Evolutionary conservation across 164 flowering plant genomes (phyloP), one percentile per base, ranked within the genome.

Genomic region (Annona cherimola): DNA sequence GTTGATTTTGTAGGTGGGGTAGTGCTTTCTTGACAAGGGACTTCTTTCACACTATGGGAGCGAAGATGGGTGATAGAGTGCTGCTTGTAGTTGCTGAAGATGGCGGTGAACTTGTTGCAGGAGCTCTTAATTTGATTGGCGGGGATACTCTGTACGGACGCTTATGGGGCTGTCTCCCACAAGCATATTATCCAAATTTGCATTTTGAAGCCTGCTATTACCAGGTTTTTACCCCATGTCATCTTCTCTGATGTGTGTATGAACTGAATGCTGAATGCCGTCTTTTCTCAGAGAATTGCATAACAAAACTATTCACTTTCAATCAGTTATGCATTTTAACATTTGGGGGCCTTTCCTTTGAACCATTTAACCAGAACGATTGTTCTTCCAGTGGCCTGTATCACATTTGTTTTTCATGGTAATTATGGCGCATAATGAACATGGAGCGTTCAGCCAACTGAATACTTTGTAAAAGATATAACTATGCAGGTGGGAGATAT

Each of bases 201-300:
- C 99, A 94, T 84, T 94, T 94, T 81, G 99, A 94, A 86, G 97
- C 97, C 46, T 94, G 99, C 72, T 94, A 94, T 82, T 92, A 94
- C 80, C 97, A 92, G 99, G 99, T 94, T 70, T 43, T 76, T 6
- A 16, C 69, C 67, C 39, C 45, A 45, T 42, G 54, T 67, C 14
- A 50, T 69, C 41, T 45, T 64, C 19, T 35, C 0, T 69, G 39
- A 57, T 70, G 26, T 9, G 57, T 8, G 1, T 16, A 50, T 11
- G 57, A 16, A 2, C 57, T 50, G 18, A 9, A 9, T 50, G 57
- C 57, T 50, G 9, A 16, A 2, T 50, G 16, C 8, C 14, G 8
- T 50, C 14, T 50, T 46, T 46, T 46, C 35, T 26, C 35, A 26
- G 35, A 26, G 35, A 26, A 26, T 26, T 26, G 35, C 35, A 26